phyloP scores from a whole-genome alignment of 2,329 filamentous ascomycete species.

The Aspergillus brunneoviolaceus region DNA sequence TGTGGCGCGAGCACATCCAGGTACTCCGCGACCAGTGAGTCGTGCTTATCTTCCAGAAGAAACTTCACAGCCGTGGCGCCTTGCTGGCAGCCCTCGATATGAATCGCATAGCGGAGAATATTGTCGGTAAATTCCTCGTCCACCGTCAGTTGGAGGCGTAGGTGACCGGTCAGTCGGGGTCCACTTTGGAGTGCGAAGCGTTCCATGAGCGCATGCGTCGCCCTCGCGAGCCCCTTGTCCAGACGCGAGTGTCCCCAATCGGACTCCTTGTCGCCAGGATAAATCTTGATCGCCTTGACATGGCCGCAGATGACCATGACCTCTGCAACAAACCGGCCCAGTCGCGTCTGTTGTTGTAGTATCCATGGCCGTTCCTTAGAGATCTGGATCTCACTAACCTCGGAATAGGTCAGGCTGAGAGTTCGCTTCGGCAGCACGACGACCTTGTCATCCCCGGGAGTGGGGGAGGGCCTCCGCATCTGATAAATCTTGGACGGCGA shows the following conservation, averaged over 20 bases:
- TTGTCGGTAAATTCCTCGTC: conserved; percentile 42
- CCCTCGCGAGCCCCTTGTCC: conserved; percentile 54
- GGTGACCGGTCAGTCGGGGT: conserved; percentile 62
- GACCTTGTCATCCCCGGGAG: conserved; percentile 58
- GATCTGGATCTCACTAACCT: conserved; percentile 57
- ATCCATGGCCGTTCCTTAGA: conserved; percentile 60
- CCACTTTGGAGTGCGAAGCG: conserved; percentile 55
- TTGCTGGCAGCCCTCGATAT: conserved; percentile 34
- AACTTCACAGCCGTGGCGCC: conserved; percentile 28
- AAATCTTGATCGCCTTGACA: conserved; percentile 66
- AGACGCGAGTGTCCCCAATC: conserved; percentile 62
- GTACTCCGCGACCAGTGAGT: conserved; percentile 28
- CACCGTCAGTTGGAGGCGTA: conserved; percentile 71
- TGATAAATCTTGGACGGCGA: conserved; percentile 56
- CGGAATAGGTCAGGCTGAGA: conserved; percentile 52
- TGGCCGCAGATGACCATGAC: conserved; percentile 64
- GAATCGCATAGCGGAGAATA: conserved; percentile 34
- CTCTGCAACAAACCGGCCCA: conserved; percentile 70
- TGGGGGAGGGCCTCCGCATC: conserved; percentile 51
- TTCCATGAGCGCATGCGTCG: conserved; percentile 66
- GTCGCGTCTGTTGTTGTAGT: conserved; percentile 66
- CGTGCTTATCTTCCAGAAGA: conserved; percentile 32
- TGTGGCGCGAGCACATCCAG: conserved; percentile 24
- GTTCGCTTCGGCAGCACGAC: conserved; percentile 60
- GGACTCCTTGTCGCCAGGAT: conserved; percentile 62